Percentiles rank a stretch among this genome's conserved stretches.
Conservation (phyloP, 2,329 filamentous ascomycete species). For the Beauveria asiatica region DNA sequence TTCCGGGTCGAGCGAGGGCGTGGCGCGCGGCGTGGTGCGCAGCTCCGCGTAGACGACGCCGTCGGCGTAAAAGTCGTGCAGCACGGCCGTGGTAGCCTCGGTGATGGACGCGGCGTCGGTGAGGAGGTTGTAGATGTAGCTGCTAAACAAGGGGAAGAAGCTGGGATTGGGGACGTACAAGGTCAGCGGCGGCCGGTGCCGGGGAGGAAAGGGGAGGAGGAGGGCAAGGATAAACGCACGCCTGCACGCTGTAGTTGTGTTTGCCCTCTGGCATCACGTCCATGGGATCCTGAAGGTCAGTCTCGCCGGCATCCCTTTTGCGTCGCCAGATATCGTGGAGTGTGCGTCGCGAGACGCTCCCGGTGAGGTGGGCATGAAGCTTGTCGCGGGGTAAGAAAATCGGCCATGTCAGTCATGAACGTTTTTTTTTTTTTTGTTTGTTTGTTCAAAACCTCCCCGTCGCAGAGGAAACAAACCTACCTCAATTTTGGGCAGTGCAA, state of each 20-base stretch:
- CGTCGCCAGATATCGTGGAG: constrained; percentile 66
- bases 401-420: neutral
- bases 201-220: neutral
- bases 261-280: constrained; percentile 61
- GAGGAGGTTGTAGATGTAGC: constrained; percentile 70
- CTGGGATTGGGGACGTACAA: constrained; percentile 29
- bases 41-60: constrained; percentile 73
- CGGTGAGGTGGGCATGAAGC: constrained; percentile 74
- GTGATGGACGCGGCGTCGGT: constrained; percentile 51
- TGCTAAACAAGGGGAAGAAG: constrained; percentile 72
- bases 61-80: constrained; percentile 58
- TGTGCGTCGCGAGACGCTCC: constrained; percentile 64
- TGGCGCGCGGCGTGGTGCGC: constrained; percentile 66
- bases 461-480: constrained; percentile 22
- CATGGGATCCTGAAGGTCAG: constrained; percentile 58
- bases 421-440: no score
- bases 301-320: constrained; percentile 45
- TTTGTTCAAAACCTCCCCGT: neutral
- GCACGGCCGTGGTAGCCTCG: constrained; percentile 56
- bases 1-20: constrained; percentile 49
- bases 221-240: constrained; percentile 40
- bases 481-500: constrained; percentile 48
- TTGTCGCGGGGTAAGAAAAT: constrained; percentile 23
- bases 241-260: constrained; percentile 60
- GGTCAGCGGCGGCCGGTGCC: neutral